These are phyloP conservation scores for Leptographium lundbergii DNA, from an alignment of 2,329 filamentous ascomycete genomes.

Conservation along the genomic window DNA sequence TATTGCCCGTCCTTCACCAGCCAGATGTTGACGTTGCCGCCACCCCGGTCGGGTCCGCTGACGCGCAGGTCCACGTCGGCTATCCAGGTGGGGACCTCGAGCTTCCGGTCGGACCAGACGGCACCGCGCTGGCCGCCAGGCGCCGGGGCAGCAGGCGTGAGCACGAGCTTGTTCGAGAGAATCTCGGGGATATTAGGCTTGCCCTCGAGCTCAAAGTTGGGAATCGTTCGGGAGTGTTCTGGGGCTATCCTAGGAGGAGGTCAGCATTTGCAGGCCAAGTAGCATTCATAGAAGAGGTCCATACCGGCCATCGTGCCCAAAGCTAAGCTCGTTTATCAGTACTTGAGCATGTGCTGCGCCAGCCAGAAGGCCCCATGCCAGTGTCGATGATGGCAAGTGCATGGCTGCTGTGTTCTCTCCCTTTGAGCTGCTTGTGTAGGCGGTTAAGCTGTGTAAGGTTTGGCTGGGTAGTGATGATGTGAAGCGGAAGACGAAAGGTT, in stretches of 20 bases:
- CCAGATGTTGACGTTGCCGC: constrained; percentile 91
- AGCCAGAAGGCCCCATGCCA: constrained; percentile 12
- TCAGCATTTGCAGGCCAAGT: background rate
- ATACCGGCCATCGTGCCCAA: constrained; percentile 57
- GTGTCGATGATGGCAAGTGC: constrained; percentile 7
- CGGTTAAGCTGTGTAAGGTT: background rate
- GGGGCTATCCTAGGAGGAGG: constrained; percentile 46
- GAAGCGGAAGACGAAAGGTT: background rate
- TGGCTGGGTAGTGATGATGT: background rate
- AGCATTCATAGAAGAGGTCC: constrained; percentile 1
- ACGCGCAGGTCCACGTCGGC: constrained; percentile 80
- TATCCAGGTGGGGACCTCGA: constrained; percentile 60
- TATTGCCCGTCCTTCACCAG: constrained; percentile 58
- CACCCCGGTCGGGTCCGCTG: constrained; percentile 70
- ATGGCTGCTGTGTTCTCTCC: constrained; percentile 2
- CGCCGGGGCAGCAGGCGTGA: constrained; percentile 73
- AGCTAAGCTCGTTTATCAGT: constrained; percentile 62
- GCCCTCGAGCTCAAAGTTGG: constrained; percentile 43
- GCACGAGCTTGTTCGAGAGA: constrained; percentile 80
- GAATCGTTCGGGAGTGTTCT: constrained; percentile 37
- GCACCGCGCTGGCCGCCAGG: constrained; percentile 78
- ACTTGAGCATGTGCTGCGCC: constrained; percentile 45
- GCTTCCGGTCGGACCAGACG: constrained; percentile 59
- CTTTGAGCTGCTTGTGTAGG: background rate
- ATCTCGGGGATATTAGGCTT: constrained; percentile 44